Conservation (phyloP, 768 basidiomycete genomes). For the Termitomyces sp. region DNA sequence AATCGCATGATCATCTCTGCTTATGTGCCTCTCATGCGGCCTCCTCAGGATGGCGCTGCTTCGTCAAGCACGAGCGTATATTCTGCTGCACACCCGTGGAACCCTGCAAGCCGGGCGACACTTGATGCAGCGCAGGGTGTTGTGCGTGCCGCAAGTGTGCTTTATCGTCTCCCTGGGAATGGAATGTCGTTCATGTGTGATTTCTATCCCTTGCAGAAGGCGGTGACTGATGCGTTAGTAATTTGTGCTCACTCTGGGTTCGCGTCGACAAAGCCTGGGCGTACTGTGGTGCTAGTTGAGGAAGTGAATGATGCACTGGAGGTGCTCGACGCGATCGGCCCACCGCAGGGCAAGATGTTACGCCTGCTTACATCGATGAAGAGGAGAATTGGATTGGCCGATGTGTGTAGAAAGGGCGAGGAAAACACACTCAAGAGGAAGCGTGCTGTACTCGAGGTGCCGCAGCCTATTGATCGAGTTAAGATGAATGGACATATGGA, state of each 20-base stretch:
- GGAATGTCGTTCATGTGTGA: slow-evolving; percentile 33
- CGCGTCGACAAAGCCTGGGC: slow-evolving; percentile 26
- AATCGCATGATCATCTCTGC: slow-evolving; percentile 58
- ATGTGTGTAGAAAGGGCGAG: slow-evolving; percentile 12
- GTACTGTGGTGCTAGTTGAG: slow-evolving; percentile 16
- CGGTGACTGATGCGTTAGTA: slow-evolving; percentile 63
- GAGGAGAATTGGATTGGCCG: slow-evolving; percentile 18
- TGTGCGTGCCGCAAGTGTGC: slow-evolving; percentile 43
- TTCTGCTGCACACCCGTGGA: slow-evolving; percentile 26
- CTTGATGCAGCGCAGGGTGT: slow-evolving; percentile 65
- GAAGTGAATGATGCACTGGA: slow-evolving; percentile 22
- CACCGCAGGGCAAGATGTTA: slow-evolving; percentile 17
- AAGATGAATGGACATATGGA: neutral
- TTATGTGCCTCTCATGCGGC: slow-evolving; percentile 62
- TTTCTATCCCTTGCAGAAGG: slow-evolving; percentile 55
- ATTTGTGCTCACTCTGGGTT: slow-evolving; percentile 60
- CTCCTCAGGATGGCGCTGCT: slow-evolving; percentile 2
- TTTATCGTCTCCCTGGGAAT: slow-evolving; percentile 28
- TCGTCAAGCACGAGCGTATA: slow-evolving; percentile 9
- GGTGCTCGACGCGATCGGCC: slow-evolving; percentile 16
- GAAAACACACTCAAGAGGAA: slow-evolving; percentile 26
- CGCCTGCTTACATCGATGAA: slow-evolving; percentile 20
- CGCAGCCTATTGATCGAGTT: neutral
- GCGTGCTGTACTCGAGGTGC: slow-evolving; percentile 15
- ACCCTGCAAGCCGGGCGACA: slow-evolving; percentile 52